A percentile compares a stretch with the other conserved stretches of the same genome.
Conservation (phyloP, 441 rosid genomes). For the Corymbia calophylla region DNA sequence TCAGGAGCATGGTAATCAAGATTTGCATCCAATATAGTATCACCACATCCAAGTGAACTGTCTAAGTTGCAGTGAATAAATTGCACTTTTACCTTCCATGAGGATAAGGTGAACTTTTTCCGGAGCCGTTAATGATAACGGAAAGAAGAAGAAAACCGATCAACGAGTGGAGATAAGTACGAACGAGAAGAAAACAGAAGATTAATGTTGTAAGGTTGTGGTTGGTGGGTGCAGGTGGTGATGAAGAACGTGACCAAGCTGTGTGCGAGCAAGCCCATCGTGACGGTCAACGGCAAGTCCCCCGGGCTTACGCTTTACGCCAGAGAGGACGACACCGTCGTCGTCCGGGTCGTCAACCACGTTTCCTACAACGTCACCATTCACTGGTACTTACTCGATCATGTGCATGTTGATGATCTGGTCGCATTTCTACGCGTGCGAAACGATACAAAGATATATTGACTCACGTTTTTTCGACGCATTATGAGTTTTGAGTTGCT, state of each 20-base stretch:
- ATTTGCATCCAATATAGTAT: neutral
- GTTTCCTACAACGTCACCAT: slow-evolving; percentile 74
- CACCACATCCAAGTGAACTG: neutral
- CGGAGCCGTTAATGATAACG: neutral
- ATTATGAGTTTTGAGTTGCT: neutral
- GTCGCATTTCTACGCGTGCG: neutral
- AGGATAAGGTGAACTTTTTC: neutral
- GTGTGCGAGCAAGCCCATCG: slow-evolving; percentile 71
- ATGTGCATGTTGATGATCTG: neutral
- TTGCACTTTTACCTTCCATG: neutral
- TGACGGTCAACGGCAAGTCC: slow-evolving; percentile 67
- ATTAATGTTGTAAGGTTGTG: neutral
- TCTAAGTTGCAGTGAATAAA: neutral
- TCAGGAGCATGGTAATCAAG: neutral
- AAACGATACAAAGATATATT: neutral
- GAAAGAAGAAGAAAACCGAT: neutral
- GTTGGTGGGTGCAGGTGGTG: slow-evolving; percentile 44
- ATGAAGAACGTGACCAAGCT: slow-evolving; percentile 52
- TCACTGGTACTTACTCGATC: slow-evolving; percentile 44
- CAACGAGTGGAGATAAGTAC: neutral
- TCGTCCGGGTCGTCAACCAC: slow-evolving; percentile 66
- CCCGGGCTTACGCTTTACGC: slow-evolving; percentile 93
- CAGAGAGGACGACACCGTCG: slow-evolving; percentile 78
- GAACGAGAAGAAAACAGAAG: neutral
- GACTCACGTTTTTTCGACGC: neutral